These are phyloP conservation scores for Colletotrichum sp. DNA, from an alignment of 2,329 filamentous ascomycete species.

Conservation along the genomic window DNA sequence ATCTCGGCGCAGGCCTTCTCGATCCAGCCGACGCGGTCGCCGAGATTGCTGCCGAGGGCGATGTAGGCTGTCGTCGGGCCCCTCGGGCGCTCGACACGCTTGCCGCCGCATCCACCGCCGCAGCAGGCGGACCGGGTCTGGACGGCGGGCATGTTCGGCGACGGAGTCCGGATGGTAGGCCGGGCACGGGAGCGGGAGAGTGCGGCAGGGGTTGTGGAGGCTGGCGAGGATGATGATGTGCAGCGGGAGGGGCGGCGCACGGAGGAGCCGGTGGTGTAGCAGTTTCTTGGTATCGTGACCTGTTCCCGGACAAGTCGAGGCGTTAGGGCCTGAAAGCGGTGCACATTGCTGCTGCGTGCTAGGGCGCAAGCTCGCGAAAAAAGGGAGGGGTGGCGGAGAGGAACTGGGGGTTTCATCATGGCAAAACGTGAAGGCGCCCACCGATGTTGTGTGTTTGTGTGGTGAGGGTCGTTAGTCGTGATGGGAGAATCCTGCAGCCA, in stretches of 20 bases:
- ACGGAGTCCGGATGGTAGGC: not conserved
- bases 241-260: not conserved
- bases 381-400: slow-evolving; percentile 2
- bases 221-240: not conserved
- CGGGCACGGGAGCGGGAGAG: not conserved
- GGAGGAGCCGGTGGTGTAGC: not conserved
- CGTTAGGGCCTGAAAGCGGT: not conserved
- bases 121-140: slow-evolving; percentile 31
- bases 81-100: slow-evolving; percentile 19
- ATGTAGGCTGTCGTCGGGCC: slow-evolving; percentile 69
- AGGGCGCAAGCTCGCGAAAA: slow-evolving; percentile 12
- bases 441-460: slow-evolving; percentile 1
- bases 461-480: slow-evolving; percentile 15
- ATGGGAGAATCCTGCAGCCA: slow-evolving; percentile 12
- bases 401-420: slow-evolving; percentile 16
- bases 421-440: not conserved
- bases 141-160: slow-evolving; percentile 5
- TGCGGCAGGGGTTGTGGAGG: not conserved
- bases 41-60: slow-evolving; percentile 91
- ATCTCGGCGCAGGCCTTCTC: slow-evolving; percentile 83
- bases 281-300: not conserved
- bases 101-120: slow-evolving; percentile 27
- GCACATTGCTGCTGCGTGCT: slow-evolving; percentile 12
- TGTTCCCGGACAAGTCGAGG: slow-evolving; percentile 15
- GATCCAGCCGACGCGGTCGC: slow-evolving; percentile 83